phyloP scores from a whole-genome alignment of 208 protist species.

The Trichomonas gallinae region DNA sequence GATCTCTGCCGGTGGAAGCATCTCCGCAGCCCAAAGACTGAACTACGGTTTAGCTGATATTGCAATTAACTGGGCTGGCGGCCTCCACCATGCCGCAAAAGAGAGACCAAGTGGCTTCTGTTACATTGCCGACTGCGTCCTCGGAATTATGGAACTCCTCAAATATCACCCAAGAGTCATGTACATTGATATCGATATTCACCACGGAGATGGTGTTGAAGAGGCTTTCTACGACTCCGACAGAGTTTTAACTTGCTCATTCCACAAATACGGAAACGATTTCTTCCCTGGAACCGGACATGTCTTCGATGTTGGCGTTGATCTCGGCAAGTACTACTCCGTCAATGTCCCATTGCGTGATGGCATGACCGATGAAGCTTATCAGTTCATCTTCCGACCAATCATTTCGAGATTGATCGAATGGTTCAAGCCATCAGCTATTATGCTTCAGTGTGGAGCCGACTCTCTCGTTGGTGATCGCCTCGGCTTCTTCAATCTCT shows the following conservation, averaged over 20 bases:
- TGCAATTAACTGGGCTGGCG: constrained; percentile 95
- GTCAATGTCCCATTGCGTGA: constrained; percentile 61
- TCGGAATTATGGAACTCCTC: constrained; percentile 92
- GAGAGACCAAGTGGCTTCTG: no score
- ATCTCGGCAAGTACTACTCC: constrained; percentile 59
- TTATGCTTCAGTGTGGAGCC: constrained; percentile 96
- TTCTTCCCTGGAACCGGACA: constrained; percentile 68
- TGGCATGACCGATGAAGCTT: constrained; percentile 61
- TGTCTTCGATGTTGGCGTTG: constrained; percentile 53
- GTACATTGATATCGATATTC: no score
- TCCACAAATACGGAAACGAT: constrained; percentile 86
- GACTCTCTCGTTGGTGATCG: constrained; percentile 89
- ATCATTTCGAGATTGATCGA: constrained; percentile 72
- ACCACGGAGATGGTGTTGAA: no score
- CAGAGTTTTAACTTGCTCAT: constrained; percentile 92
- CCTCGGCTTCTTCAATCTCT: constrained; percentile 86
- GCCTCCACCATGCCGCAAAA: no score
- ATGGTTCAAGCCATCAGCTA: constrained; percentile 70
- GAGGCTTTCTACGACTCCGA: constrained; percentile 84
- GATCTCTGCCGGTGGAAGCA: constrained; percentile 39
- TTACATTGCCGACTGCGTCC: constrained; percentile 99
- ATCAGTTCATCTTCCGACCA: constrained; percentile 73
- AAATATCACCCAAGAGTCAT: constrained; percentile 75
- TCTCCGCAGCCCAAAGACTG: constrained; percentile 78
- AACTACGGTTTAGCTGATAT: constrained; percentile 67